These are phyloP conservation scores for Davidsoniella eucalypti DNA, from an alignment of 2,329 filamentous ascomycete genomes.

Conservation along the genomic window DNA sequence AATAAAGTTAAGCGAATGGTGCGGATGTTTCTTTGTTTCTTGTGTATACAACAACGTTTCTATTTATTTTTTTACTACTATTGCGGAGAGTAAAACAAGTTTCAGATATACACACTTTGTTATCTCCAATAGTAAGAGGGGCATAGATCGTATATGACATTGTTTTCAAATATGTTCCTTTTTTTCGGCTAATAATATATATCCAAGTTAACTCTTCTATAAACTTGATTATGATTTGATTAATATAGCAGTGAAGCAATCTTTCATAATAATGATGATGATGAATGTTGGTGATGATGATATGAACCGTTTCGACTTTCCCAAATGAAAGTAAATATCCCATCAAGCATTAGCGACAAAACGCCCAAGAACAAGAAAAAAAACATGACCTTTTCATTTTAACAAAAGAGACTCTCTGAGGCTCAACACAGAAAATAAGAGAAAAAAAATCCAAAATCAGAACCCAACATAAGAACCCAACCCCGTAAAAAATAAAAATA, in stretches of 20 bases:
- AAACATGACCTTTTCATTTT: too few relatives aligned
- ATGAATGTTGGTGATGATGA: background rate
- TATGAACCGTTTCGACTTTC: background rate
- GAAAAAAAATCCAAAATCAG: slow-evolving; percentile 1
- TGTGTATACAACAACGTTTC: background rate
- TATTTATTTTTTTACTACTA: background rate
- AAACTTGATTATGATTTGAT: too few relatives aligned
- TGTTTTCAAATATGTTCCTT: too few relatives aligned
- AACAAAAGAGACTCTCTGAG: background rate
- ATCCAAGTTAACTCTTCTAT: too few relatives aligned
- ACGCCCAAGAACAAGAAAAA: background rate
- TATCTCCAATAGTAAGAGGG: too few relatives aligned
- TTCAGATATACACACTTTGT: too few relatives aligned
- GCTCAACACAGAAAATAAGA: slow-evolving; percentile 8
- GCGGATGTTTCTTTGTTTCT: background rate
- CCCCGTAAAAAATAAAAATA: background rate
- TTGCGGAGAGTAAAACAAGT: too few relatives aligned
- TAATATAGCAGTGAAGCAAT: too few relatives aligned
- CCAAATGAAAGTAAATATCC: background rate
- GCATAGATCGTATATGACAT: too few relatives aligned
- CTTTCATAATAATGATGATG: too few relatives aligned
- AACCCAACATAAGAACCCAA: background rate
- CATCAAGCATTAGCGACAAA: background rate
- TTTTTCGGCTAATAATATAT: too few relatives aligned
- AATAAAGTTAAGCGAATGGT: background rate